Evolutionary conservation across 2,329 filamentous ascomycete genomes (phyloP).

Genomic region (Alternaria hordeiaustralica): DNA sequence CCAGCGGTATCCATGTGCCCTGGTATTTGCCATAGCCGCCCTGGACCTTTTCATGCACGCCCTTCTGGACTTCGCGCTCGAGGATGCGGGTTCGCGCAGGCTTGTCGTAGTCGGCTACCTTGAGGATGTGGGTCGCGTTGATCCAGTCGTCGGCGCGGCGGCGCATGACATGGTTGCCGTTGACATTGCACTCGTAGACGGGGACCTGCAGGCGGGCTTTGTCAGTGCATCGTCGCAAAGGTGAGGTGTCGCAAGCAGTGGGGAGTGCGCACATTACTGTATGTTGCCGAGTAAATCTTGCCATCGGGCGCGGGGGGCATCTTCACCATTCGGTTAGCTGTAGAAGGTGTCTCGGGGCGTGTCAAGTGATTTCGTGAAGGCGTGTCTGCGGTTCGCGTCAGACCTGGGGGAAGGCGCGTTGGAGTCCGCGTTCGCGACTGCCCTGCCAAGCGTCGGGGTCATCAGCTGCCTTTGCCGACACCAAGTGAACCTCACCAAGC

Average conservation of each 20-base stretch:
- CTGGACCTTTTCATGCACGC: slow-evolving; percentile 95
- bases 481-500: slow-evolving; percentile 21
- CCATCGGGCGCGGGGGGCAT: slow-evolving; percentile 49
- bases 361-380: slow-evolving; percentile 24
- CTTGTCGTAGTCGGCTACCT: slow-evolving; percentile 96
- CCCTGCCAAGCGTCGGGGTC: slow-evolving; percentile 25
- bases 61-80: slow-evolving; percentile 96
- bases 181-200: slow-evolving; percentile 92
- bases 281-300: slow-evolving; percentile 69
- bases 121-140: slow-evolving; percentile 98
- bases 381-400: slow-evolving; percentile 17
- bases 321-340: slow-evolving; percentile 21
- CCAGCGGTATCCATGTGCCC: slow-evolving; percentile 95
- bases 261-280: slow-evolving; percentile 58
- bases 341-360: slow-evolving; percentile 4
- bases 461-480: slow-evolving; percentile 24
- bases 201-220: slow-evolving; percentile 69
- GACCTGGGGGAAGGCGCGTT: slow-evolving; percentile 22
- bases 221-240: slow-evolving; percentile 24
- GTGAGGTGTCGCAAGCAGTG: neutral
- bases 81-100: slow-evolving; percentile 92
- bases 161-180: slow-evolving; percentile 93
- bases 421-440: slow-evolving; percentile 22
- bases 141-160: slow-evolving; percentile 94
- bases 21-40: slow-evolving; percentile 99